Conservation (phyloP, 2,329 filamentous ascomycete genomes). For the Verticillium albo-atrum region DNA sequence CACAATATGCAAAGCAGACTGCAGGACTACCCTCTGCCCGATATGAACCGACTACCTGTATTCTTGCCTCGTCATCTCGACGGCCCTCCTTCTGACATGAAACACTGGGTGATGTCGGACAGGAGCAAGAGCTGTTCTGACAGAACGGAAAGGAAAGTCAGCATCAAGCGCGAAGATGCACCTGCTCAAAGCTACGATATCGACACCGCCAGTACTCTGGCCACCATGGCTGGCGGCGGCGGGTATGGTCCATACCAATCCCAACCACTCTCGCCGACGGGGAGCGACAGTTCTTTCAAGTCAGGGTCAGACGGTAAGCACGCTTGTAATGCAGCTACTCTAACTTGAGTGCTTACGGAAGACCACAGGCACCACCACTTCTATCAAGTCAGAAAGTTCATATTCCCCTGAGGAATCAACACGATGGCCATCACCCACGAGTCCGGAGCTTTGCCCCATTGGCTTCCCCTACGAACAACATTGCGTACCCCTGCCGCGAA, state of each 20-base stretch:
- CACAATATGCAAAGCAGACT: constrained; percentile 3
- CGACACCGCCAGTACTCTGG: constrained; percentile 8
- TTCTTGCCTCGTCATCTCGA: too few species aligned
- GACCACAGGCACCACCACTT: neutral
- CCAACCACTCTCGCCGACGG: neutral
- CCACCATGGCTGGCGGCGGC: constrained; percentile 4
- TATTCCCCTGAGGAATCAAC: neutral
- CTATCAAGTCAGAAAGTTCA: neutral
- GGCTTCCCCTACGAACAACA: constrained; percentile 1
- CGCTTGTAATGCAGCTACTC: neutral
- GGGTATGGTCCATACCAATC: neutral
- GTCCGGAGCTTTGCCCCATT: neutral
- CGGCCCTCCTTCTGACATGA: constrained; percentile 3
- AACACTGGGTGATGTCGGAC: constrained; percentile 5
- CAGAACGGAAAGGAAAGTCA: too few species aligned
- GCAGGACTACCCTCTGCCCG: constrained; percentile 7
- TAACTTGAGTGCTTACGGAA: neutral
- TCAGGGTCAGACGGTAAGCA: neutral
- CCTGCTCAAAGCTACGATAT: constrained; percentile 7
- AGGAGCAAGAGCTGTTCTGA: neutral
- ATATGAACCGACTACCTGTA: constrained; percentile 7
- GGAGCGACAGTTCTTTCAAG: neutral
- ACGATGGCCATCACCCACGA: neutral
- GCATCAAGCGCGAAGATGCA: too few species aligned
- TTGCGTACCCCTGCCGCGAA: constrained; percentile 7